phyloP scores from a whole-genome alignment of 2,329 filamentous ascomycete species.

The Periconia sp. region DNA sequence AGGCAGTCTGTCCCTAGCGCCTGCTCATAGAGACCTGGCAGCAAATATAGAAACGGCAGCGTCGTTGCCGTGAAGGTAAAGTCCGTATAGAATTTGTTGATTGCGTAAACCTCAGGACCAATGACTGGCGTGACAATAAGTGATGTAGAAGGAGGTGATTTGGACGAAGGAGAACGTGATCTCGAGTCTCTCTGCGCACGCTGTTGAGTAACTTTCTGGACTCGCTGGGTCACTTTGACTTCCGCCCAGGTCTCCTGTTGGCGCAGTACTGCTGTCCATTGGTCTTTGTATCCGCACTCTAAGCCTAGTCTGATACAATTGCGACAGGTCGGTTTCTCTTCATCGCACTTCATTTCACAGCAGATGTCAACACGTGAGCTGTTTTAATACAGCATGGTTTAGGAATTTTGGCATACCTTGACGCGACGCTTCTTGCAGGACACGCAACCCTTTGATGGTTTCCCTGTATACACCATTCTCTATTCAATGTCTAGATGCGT shows the following conservation, averaged over 20 bases:
- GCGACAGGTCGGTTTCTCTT: neutral
- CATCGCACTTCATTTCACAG: constrained; percentile 5
- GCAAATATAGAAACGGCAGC: constrained; percentile 8
- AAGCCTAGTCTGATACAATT: constrained; percentile 1
- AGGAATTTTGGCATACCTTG: neutral
- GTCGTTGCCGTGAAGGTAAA: constrained; percentile 7
- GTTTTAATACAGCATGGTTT: no score
- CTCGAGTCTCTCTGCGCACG: constrained; percentile 5
- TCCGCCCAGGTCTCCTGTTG: constrained; percentile 2
- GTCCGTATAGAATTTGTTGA: constrained; percentile 3
- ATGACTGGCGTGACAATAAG: no score
- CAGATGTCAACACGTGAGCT: no score
- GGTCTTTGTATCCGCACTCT: constrained; percentile 1
- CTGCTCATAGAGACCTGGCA: constrained; percentile 1
- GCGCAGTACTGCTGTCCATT: neutral
- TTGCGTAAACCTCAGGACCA: neutral
- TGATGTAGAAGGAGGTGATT: no score
- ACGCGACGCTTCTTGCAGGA: no score
- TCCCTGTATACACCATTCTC: no score
- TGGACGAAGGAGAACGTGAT: neutral
- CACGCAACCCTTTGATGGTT: no score
- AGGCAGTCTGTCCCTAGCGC: neutral
- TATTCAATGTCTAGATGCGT: no score
- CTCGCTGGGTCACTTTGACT: no score
- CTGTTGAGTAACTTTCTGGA: no score